Evolutionary conservation across 345 rosid genomes (phyloP).

Genomic region (Lumnitzera littorea): DNA sequence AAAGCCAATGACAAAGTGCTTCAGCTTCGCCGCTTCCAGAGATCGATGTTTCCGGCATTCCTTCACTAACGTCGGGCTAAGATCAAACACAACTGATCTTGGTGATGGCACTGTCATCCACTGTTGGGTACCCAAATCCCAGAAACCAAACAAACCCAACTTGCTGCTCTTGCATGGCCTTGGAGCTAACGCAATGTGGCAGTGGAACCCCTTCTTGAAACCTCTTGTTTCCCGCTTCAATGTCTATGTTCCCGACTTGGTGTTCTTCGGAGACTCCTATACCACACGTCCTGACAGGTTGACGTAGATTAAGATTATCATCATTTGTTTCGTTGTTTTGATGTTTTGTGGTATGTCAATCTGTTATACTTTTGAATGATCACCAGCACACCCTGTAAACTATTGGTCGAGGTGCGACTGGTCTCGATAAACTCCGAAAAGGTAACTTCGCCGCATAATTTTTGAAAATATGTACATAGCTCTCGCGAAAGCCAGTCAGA

Average conservation of each 20-base stretch:
- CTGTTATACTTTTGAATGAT: too few species aligned
- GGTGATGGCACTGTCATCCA: conserved; percentile 24
- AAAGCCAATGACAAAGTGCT: conserved; percentile 9
- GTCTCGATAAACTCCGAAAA: too few species aligned
- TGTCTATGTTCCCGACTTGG: conserved; percentile 18
- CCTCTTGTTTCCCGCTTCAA: conserved; percentile 7
- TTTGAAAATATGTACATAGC: too few species aligned
- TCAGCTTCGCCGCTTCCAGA: conserved; percentile 14
- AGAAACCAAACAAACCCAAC: conserved; percentile 9
- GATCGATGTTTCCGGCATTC: conserved; percentile 12
- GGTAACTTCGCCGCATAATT: too few species aligned
- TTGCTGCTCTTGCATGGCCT: conserved; percentile 18
- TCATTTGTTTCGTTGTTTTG: too few species aligned
- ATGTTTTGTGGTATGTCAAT: too few species aligned
- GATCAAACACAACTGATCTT: conserved; percentile 8
- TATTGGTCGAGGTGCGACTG: too few species aligned
- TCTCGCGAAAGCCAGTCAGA: too few species aligned
- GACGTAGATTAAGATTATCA: too few species aligned
- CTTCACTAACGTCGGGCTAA: conserved; percentile 16
- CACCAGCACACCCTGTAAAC: too few species aligned
- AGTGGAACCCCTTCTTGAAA: conserved; percentile 12
- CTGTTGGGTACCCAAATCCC: conserved; percentile 19
- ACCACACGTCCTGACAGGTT: conserved; percentile 14
- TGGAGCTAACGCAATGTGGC: conserved; percentile 19
- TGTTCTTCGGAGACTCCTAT: conserved; percentile 21